These are phyloP conservation scores for Ceratocystis lukuohia DNA, from an alignment of 2,329 filamentous ascomycete species.

Conservation along the genomic window DNA sequence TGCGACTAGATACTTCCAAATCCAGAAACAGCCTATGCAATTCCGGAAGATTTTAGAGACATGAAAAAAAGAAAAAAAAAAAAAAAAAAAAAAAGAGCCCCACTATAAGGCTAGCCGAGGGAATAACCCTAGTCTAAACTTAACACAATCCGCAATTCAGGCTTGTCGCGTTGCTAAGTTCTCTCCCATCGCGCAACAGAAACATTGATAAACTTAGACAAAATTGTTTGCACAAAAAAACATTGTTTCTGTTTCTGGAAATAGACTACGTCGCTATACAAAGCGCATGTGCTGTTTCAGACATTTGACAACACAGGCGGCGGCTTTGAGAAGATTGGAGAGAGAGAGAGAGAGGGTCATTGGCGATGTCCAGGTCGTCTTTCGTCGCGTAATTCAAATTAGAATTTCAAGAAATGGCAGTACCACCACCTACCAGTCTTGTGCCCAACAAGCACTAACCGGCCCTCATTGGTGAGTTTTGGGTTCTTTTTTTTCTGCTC, in stretches of 20 bases:
- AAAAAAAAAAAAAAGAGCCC: too few species aligned
- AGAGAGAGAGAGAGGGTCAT: too few species aligned
- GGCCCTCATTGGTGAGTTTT: too few species aligned
- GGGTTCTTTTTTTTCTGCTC: too few species aligned
- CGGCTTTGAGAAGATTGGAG: too few species aligned
- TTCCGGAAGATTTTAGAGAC: neutral
- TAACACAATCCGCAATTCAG: neutral
- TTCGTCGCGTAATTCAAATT: too few species aligned
- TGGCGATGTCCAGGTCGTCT: too few species aligned
- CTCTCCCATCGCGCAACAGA: neutral
- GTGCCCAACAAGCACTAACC: too few species aligned
- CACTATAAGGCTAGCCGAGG: neutral
- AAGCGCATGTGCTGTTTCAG: neutral
- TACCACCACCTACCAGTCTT: too few species aligned
- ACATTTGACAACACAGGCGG: neutral
- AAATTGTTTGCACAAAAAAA: neutral
- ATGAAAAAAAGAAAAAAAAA: too few species aligned
- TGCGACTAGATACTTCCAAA: neutral
- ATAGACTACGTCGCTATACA: neutral
- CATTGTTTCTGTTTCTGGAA: neutral
- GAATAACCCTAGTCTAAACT: neutral
- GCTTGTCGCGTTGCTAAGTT: neutral
- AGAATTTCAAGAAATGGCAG: too few species aligned
- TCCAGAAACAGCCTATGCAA: neutral
- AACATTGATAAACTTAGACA: neutral